These are phyloP conservation scores for Talaromyces thailandensis DNA, from an alignment of 495 filamentous ascomycete species.

Conservation along the genomic window DNA sequence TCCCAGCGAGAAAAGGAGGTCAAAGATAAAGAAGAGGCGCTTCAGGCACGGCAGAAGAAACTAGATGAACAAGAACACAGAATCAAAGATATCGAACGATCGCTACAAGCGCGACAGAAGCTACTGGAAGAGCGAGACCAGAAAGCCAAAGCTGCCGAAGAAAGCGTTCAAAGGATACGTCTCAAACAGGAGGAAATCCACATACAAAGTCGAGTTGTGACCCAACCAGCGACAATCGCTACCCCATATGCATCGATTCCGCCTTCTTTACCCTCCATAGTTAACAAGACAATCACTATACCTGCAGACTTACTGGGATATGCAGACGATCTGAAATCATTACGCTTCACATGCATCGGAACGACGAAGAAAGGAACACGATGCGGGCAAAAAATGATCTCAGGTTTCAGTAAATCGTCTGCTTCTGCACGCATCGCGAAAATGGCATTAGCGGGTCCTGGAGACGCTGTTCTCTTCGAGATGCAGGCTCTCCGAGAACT, in stretches of 20 bases:
- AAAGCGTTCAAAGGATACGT: not conserved
- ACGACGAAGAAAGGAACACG: constrained; percentile 4
- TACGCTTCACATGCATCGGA: constrained; percentile 6
- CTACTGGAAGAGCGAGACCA: not conserved
- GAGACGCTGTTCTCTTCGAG: not conserved
- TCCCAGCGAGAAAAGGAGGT: not conserved
- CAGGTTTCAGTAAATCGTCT: not conserved
- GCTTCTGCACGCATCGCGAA: not conserved
- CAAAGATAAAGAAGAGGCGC: not conserved
- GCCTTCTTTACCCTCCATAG: not conserved
- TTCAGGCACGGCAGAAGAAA: constrained; percentile 1
- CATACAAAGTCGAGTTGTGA: not conserved
- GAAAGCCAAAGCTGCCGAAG: not conserved
- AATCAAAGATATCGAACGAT: not conserved
- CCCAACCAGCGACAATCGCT: not conserved
- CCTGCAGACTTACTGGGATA: not conserved
- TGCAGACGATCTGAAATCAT: not conserved
- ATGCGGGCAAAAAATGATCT: constrained; percentile 4
- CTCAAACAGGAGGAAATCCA: not conserved
- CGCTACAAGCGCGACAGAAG: constrained; percentile 1
- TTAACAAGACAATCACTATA: not conserved
- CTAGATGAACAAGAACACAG: not conserved
- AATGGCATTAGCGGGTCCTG: not conserved
- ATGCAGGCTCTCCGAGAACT: constrained; percentile 4
- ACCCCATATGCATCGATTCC: not conserved